Conservation (phyloP, 345 rosid species). For the Alliaria petiolata region DNA sequence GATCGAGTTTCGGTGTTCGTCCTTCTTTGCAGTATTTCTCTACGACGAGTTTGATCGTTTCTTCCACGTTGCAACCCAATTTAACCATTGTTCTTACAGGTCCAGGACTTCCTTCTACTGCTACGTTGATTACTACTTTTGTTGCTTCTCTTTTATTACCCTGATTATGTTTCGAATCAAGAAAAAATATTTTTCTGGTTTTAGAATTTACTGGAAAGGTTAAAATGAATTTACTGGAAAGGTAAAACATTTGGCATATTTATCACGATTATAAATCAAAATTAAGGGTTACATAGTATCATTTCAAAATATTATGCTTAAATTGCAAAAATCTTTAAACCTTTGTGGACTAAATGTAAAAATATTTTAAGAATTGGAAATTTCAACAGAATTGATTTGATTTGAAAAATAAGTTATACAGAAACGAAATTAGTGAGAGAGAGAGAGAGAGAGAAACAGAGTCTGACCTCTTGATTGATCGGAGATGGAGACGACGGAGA, state of each 20-base stretch:
- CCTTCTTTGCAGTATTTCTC: conserved; percentile 61
- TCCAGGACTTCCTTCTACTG: conserved; percentile 96
- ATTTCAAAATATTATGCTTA: not conserved
- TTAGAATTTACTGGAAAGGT: not conserved
- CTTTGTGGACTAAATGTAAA: not conserved
- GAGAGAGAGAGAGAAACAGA: not conserved
- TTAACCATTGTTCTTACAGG: conserved; percentile 76
- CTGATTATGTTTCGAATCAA: not conserved
- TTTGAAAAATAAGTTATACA: conserved; percentile 1
- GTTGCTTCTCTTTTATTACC: conserved; percentile 39
- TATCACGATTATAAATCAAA: not conserved
- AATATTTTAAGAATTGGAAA: not conserved
- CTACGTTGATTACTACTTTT: conserved; percentile 70
- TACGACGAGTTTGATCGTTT: conserved; percentile 58
- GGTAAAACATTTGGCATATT: not conserved
- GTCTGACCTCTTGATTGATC: conserved; percentile 43
- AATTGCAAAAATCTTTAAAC: not conserved
- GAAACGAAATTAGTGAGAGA: not conserved
- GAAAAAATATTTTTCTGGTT: not conserved
- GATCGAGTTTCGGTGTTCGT: conserved; percentile 60
- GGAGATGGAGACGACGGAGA: conserved; percentile 42
- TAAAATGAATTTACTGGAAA: too few relatives aligned
- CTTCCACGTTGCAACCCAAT: conserved; percentile 66
- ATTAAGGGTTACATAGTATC: not conserved
- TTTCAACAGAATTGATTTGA: too few relatives aligned